Evolutionary conservation across 257 asterid species (phyloP).

Genomic region (Salvia rosmarinus): DNA sequence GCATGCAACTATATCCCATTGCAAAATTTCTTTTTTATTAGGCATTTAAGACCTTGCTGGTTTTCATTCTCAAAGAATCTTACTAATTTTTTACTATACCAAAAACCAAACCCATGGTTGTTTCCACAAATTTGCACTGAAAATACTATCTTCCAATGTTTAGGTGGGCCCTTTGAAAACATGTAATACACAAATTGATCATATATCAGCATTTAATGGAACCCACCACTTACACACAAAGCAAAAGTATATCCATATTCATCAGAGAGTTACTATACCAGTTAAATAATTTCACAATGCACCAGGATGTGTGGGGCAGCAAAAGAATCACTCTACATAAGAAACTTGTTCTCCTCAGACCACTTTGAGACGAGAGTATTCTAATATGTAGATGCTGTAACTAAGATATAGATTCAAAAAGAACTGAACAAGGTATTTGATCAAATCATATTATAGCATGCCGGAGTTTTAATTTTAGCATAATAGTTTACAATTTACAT

Average conservation of each 20-base stretch:
- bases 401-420: constrained; percentile 5
- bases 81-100: too few relatives aligned
- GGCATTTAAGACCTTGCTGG: too few relatives aligned
- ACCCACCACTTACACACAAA: not conserved
- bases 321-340: constrained; percentile 6
- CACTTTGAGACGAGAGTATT: constrained; percentile 15
- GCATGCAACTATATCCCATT: too few relatives aligned
- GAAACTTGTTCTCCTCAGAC: constrained; percentile 1
- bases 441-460: not conserved
- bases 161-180: not conserved
- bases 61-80: too few relatives aligned
- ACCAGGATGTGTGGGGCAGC: constrained; percentile 18
- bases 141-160: not conserved
- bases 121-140: not conserved
- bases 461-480: not conserved
- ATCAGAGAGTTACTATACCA: not conserved
- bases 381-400: constrained; percentile 5
- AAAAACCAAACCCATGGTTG: too few relatives aligned
- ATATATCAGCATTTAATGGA: not conserved
- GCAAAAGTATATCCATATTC: not conserved
- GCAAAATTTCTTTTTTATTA: too few relatives aligned
- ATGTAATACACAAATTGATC: not conserved
- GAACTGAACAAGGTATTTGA: constrained; percentile 8
- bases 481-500: constrained; percentile 7
- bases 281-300: not conserved